Base-by-base conservation (phyloP, 805 yeast species). In the baker's yeast (Saccharomyces cerevisiae) region DNA sequence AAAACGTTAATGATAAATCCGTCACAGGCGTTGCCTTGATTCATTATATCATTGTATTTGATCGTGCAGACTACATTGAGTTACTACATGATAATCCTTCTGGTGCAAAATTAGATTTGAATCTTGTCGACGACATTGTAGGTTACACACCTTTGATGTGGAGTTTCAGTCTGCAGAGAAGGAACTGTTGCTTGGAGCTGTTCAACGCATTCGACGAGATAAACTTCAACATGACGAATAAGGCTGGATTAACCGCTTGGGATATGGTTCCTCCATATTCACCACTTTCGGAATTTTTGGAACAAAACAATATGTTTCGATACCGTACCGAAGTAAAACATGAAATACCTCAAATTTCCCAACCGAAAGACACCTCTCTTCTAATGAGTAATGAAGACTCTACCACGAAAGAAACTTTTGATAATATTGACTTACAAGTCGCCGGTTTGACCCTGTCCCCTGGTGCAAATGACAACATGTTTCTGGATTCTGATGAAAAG, bases 141-240 rank as follows among this genome's bases (percentile, higher is more conserved):
- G 75, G 79, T 2, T 83, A 81, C 68, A 79, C 89, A 0, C 89
- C 96, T 10, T 68, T 87, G 48, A 88, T 87, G 94, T 89, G 96
- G 96, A 91, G 95, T 0, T 81, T 88, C 2, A 79, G 83, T 60
- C 75, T 84, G 59, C 79, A 82, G 52, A 80, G 81, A 52, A 68
- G 78, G 55, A 75, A 77, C 11, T 75, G 85, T 48, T 83, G 81
- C 14, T 78, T 80, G 49, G 70, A 77, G 53, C 70, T 89, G 55
- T 68, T 89, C 52, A 79, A 80, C 47, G 75, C 76, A 54, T 86
- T 84, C 41, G 92, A 91, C 0, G 85, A 84, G 56, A 67, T 76
- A 8, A 60, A 70, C 14, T 70, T 78, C 49, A 74, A 76, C 51
- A 77, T 78, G 9, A 58, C 70, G 6, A 70, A 73, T 9, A 55